Base-by-base conservation (phyloP, 2,329 filamentous ascomycete species). In the Botryotinia narcissicola region DNA sequence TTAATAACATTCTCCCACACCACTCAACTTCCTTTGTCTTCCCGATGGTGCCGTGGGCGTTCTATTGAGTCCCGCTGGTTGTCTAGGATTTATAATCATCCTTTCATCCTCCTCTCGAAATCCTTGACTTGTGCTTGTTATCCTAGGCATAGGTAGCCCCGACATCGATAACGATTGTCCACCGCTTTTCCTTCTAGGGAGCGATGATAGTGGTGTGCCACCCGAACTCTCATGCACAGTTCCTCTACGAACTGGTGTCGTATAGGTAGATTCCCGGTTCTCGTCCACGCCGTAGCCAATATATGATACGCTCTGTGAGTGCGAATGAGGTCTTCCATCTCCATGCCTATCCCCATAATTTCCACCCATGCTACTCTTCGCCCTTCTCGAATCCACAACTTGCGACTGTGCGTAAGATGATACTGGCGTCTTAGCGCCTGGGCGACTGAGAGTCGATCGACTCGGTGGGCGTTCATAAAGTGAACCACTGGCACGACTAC, bases 1-100 rank as follows among this genome's bases (percentile, higher is more conserved):
- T 70, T 82, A 89, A 80, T 86, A 89, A n/a, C 86, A 88, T 81
- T 89, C 87, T 60, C 87, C 87, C 63, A 88, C 82, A 73, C 87
- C 86, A 80, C 83, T 86, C 78, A 86, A 82, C 77, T 86, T 86
- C 76, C 86, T 82, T 71, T 85, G 77, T 67, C 79, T 72, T 59
- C 74, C 76, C 12, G 78, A 76, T 48, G 69, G 35, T 54, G 32
- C 46, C 46, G 57, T 42, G 3, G 59, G 61, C 32, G 70, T 35
- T 64, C 51, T 32, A 37, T 60, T 67, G 10, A 67, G 16, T 40
- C 46, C 46, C 46, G 64, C 8, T n/a, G 64, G 46, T 54, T 54
- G 64, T 67, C 46, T 67, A 51, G 79, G 77, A 63, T 78, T 79
- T 76, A 78, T 79, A 10, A 61, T 74, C 32, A 61, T 74, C n/a